Conservation (phyloP, 768 basidiomycete genomes). For the Lanmaoa rubissima region DNA sequence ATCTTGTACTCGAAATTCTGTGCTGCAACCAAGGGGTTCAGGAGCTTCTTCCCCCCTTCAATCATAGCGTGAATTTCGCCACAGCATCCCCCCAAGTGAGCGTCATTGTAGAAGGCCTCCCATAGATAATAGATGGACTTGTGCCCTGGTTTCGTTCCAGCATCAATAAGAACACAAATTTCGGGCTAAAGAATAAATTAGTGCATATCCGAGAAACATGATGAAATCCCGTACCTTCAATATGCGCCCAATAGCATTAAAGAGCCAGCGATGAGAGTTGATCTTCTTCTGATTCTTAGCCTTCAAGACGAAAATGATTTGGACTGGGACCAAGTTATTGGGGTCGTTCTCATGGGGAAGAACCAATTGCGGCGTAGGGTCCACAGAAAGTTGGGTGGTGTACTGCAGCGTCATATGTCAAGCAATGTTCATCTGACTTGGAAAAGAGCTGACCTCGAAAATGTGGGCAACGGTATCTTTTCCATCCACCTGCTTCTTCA, state of each 20-base stretch:
- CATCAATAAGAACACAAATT: constrained; percentile 89
- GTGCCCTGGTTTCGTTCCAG: constrained; percentile 95
- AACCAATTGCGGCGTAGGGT: constrained; percentile 85
- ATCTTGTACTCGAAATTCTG: constrained; percentile 99
- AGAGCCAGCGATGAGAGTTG: constrained; percentile 93
- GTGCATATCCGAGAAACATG: background rate
- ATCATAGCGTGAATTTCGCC: constrained; percentile 98
- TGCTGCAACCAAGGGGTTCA: constrained; percentile 91
- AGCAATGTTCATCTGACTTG: background rate
- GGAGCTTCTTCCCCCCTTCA: constrained; percentile 83
- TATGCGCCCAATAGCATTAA: constrained; percentile 87
- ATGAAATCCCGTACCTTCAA: constrained; percentile 52
- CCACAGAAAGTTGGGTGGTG: constrained; percentile 94
- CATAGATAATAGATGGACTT: constrained; percentile 95
- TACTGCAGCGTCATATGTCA: constrained; percentile 52
- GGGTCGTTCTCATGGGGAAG: constrained; percentile 87
- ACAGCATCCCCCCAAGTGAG: constrained; percentile 81
- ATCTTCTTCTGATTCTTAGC: constrained; percentile 97
- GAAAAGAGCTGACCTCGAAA: constrained; percentile 66
- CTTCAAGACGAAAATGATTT: constrained; percentile 88
- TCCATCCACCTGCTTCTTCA: constrained; percentile 89
- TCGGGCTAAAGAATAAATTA: constrained; percentile 61
- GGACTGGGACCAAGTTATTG: constrained; percentile 90
- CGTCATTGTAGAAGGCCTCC: constrained; percentile 86
- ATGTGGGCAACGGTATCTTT: constrained; percentile 92